Evolutionary conservation across 1,139 yeast genomes (phyloP).

Genomic region (Casaregolazyma lundiana): DNA sequence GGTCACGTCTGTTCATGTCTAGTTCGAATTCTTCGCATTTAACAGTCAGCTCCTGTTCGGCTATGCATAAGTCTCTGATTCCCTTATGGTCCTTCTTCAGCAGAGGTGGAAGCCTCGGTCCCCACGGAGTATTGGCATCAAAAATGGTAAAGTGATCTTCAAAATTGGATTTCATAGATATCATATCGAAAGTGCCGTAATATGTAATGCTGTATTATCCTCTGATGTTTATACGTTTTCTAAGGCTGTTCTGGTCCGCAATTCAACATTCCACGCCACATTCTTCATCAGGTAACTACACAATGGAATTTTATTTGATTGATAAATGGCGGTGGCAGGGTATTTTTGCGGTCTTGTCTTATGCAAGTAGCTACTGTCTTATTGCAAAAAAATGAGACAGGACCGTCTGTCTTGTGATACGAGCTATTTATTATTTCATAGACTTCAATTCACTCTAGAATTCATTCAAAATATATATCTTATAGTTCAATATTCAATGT

Average conservation of each 20-base stretch:
- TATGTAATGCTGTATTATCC: too few relatives aligned
- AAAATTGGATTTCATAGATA: not conserved
- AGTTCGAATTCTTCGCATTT: not conserved
- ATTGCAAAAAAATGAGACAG: too few relatives aligned
- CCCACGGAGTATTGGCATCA: not conserved
- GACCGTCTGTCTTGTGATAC: too few relatives aligned
- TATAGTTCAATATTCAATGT: too few relatives aligned
- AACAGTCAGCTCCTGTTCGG: not conserved
- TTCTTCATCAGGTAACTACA: not conserved
- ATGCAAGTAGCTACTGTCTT: too few relatives aligned
- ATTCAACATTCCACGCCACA: too few relatives aligned
- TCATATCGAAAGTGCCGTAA: not conserved
- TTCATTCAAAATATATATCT: too few relatives aligned
- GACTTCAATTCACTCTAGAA: too few relatives aligned
- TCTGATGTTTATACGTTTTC: too few relatives aligned
- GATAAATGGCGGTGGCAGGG: not conserved
- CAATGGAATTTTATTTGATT: not conserved
- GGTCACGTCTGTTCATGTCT: not conserved
- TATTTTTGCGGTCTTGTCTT: not conserved
- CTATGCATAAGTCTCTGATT: not conserved
- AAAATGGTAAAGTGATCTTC: not conserved
- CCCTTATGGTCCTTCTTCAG: not conserved
- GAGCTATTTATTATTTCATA: too few relatives aligned
- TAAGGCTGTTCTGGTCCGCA: too few relatives aligned
- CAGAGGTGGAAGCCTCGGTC: not conserved